Percentiles rank a stretch among this genome's conserved stretches.
Evolutionary conservation across 805 yeast species (phyloP).

Genomic region (Scheffersomyces stipitis): DNA sequence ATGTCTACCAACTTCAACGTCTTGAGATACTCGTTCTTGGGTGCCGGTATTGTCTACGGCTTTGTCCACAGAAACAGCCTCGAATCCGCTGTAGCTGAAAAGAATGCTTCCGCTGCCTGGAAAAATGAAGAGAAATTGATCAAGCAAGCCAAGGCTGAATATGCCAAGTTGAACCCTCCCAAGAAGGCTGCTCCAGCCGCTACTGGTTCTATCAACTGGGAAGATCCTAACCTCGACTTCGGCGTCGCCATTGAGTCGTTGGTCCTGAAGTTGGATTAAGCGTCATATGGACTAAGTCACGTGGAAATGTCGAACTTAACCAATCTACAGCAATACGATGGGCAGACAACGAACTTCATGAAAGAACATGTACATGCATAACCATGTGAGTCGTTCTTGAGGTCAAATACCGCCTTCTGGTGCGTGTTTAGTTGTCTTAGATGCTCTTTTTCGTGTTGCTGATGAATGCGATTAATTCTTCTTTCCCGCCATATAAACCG

Average conservation of each 20-base stretch:
- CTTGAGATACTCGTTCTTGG: slow-evolving; percentile 89
- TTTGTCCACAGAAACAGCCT: slow-evolving; percentile 76
- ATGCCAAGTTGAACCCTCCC: slow-evolving; percentile 59
- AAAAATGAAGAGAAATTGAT: slow-evolving; percentile 72
- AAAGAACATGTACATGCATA: too few species aligned
- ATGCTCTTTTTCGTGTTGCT: too few species aligned
- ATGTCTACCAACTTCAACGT: slow-evolving; percentile 56
- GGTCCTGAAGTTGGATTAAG: slow-evolving; percentile 51
- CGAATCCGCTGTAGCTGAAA: slow-evolving; percentile 57
- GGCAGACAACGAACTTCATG: too few species aligned
- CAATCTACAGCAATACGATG: too few species aligned
- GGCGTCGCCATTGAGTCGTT: slow-evolving; percentile 67
- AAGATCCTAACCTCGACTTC: slow-evolving; percentile 88
- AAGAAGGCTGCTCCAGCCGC: slow-evolving; percentile 40
- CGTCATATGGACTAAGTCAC: neutral
- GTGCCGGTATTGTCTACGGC: slow-evolving; percentile 87
- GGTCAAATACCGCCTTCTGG: too few species aligned
- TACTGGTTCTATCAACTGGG: slow-evolving; percentile 62
- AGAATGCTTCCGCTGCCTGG: slow-evolving; percentile 58
- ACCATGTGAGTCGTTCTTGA: too few species aligned
- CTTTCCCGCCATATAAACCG: too few species aligned
- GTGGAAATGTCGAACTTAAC: neutral
- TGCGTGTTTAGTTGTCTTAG: too few species aligned
- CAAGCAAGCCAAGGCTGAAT: slow-evolving; percentile 86
- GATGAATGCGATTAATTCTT: too few species aligned